Evolutionary conservation across 225 moss, liverwort and hornwort species (phyloP).

Genomic region (Pleurozium schreberi): DNA sequence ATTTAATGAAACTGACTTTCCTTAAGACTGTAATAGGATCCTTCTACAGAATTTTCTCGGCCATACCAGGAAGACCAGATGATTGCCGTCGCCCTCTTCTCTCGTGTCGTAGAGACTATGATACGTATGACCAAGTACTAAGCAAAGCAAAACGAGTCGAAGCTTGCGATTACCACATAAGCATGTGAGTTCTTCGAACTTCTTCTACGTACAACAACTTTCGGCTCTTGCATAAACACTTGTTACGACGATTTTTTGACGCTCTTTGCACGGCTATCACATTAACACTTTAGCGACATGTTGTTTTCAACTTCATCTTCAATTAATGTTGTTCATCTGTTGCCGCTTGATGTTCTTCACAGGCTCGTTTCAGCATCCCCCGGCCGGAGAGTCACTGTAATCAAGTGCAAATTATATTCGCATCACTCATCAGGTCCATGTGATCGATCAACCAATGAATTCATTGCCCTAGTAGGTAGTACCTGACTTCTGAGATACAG

Average conservation of each 20-base stretch:
- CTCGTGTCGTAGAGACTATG: not conserved
- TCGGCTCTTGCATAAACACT: not conserved
- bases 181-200: not conserved
- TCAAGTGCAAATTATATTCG: not conserved
- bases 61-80: not conserved
- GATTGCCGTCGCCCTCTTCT: not conserved
- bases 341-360: not conserved
- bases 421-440: not conserved
- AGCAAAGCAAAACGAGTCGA: not conserved
- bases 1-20: not conserved
- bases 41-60: not conserved
- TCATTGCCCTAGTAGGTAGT: not conserved
- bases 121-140: not conserved
- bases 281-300: too few relatives aligned
- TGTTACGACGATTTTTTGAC: not conserved
- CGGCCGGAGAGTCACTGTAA: not conserved
- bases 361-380: slow-evolving; percentile 24
- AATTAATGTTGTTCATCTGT: not conserved
- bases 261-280: not conserved
- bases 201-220: not conserved
- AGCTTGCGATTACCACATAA: not conserved
- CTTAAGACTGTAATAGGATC: not conserved
- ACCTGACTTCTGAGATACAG: not conserved
- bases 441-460: not conserved
- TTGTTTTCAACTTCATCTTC: not conserved